Conservation (phyloP, 495 filamentous ascomycete species). For the Gamarada debralockiae region DNA sequence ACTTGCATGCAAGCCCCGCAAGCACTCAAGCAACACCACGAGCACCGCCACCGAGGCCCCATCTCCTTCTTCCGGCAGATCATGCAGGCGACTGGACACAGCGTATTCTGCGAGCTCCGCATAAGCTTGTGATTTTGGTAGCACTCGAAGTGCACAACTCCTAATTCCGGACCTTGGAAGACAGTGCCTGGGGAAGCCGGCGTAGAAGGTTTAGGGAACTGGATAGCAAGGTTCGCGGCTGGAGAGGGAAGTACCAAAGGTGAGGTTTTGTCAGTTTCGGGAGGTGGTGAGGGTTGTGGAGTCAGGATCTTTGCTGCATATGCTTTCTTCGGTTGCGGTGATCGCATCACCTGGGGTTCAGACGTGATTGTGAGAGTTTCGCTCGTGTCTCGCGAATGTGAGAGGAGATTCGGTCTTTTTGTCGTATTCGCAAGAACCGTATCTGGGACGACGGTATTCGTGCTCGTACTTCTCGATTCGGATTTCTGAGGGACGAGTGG, state of each 20-base stretch:
- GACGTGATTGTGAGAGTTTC: slow-evolving; percentile 22
- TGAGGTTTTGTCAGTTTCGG: slow-evolving; percentile 38
- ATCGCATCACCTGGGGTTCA: slow-evolving; percentile 10
- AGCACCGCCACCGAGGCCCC: slow-evolving; percentile 21
- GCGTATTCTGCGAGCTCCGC: slow-evolving; percentile 15
- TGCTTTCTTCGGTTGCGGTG: slow-evolving; percentile 17
- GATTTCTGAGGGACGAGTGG: slow-evolving; percentile 14
- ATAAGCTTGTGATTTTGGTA: slow-evolving; percentile 24
- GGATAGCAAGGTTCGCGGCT: neutral
- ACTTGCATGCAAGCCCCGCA: slow-evolving; percentile 23
- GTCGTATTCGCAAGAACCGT: neutral
- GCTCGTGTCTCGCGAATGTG: slow-evolving; percentile 14
- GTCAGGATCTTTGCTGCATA: slow-evolving; percentile 15
- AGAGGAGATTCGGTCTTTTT: slow-evolving; percentile 2
- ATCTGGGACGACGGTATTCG: neutral
- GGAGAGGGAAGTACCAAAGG: neutral
- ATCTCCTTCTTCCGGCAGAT: slow-evolving; percentile 21
- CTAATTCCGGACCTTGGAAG: slow-evolving; percentile 7
- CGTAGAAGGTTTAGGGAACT: slow-evolving; percentile 12
- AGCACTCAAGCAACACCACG: slow-evolving; percentile 25
- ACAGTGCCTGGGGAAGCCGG: slow-evolving; percentile 7
- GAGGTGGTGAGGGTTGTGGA: slow-evolving; percentile 65
- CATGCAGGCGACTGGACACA: slow-evolving; percentile 26
- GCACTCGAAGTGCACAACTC: slow-evolving; percentile 22
- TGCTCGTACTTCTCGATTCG: slow-evolving; percentile 7